Conservation (phyloP, 2,329 filamentous ascomycete genomes). For the Metarhizium rileyi region DNA sequence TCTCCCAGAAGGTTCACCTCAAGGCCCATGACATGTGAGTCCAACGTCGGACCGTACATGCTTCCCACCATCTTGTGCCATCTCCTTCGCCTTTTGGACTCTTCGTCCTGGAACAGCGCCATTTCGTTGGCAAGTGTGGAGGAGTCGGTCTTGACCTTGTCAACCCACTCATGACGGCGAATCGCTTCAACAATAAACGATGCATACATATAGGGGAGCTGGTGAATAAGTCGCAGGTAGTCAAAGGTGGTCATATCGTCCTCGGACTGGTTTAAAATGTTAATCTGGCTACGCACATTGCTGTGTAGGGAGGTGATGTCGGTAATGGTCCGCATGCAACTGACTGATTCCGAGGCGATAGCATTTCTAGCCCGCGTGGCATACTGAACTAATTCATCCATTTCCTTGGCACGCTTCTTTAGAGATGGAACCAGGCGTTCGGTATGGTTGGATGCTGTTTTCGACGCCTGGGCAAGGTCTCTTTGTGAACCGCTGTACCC, state of each 20-base stretch:
- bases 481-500: slow-evolving; percentile 54
- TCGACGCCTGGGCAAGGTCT: slow-evolving; percentile 51
- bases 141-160: slow-evolving; percentile 83
- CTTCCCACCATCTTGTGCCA: slow-evolving; percentile 83
- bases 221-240: slow-evolving; percentile 66
- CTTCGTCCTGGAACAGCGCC: slow-evolving; percentile 84
- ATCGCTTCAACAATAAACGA: slow-evolving; percentile 81
- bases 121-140: slow-evolving; percentile 86
- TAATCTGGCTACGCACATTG: slow-evolving; percentile 62
- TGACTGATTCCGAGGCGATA: slow-evolving; percentile 54
- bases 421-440: slow-evolving; percentile 51
- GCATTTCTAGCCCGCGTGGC: slow-evolving; percentile 58
- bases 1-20: slow-evolving; percentile 80
- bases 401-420: slow-evolving; percentile 45
- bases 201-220: slow-evolving; percentile 82
- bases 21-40: slow-evolving; percentile 63
- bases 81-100: slow-evolving; percentile 75
- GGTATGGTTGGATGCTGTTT: slow-evolving; percentile 53
- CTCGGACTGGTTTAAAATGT: slow-evolving; percentile 59
- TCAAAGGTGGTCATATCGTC: slow-evolving; percentile 76
- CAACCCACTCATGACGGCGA: slow-evolving; percentile 78
- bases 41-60: slow-evolving; percentile 57
- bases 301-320: slow-evolving; percentile 67
- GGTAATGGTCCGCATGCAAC: slow-evolving; percentile 75
- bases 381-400: slow-evolving; percentile 50